These are phyloP conservation scores for Metarhizium brunneum DNA, from an alignment of 2,329 filamentous ascomycete species.

Conservation along the genomic window DNA sequence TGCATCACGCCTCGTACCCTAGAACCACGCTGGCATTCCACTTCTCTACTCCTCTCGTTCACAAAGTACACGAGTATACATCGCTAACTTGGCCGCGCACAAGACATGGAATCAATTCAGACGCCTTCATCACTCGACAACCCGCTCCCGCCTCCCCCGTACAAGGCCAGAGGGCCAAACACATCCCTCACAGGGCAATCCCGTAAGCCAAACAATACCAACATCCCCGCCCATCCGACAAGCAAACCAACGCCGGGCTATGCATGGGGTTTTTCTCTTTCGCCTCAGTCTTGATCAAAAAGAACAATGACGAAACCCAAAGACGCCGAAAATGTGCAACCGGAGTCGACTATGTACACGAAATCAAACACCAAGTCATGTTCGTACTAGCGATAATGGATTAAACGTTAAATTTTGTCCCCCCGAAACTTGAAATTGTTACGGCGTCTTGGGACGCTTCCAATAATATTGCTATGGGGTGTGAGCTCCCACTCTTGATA, in stretches of 20 bases:
- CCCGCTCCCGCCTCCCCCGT: too few relatives aligned
- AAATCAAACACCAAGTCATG: not conserved
- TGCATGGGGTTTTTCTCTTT: slow-evolving; percentile 1
- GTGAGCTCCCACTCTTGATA: not conserved
- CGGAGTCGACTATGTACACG: not conserved
- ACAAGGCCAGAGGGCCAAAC: too few relatives aligned
- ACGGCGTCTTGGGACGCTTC: slow-evolving; percentile 55
- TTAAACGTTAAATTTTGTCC: not conserved
- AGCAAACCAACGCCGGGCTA: slow-evolving; percentile 3
- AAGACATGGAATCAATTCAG: not conserved
- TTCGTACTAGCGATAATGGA: not conserved
- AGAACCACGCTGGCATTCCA: too few relatives aligned
- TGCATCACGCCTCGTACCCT: too few relatives aligned
- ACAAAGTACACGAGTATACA: too few relatives aligned
- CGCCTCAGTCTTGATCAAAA: not conserved
- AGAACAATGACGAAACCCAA: not conserved
- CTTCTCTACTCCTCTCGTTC: too few relatives aligned
- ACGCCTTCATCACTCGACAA: not conserved
- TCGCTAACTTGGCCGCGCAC: not conserved
- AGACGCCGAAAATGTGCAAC: not conserved
- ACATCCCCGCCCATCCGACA: not conserved
- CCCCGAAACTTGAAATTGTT: slow-evolving; percentile 8
- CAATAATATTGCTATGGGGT: slow-evolving; percentile 58
- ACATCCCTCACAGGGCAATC: not conserved
- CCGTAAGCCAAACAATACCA: not conserved